Evolutionary conservation across 306 rosid genomes (phyloP).

Genomic region (Rosa lucieae): DNA sequence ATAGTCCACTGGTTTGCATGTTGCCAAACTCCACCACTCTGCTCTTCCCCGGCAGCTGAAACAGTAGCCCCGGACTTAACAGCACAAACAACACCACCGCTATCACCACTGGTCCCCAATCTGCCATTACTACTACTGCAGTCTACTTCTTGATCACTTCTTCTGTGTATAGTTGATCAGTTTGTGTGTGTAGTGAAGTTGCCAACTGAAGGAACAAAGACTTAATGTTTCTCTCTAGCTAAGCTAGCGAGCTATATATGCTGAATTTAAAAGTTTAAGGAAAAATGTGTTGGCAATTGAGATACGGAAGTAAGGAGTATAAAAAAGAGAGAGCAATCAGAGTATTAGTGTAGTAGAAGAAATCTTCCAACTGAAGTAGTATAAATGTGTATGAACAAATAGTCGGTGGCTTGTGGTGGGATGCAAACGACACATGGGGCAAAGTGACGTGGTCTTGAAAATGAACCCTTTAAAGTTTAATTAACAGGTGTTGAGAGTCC

Average conservation of each 20-base stretch:
- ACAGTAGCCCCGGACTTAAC: conserved; percentile 58
- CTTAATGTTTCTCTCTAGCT: background rate
- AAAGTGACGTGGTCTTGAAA: conserved; percentile 1
- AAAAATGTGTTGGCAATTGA: background rate
- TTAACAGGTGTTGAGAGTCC: background rate
- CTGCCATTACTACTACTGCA: conserved; percentile 45
- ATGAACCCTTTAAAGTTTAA: background rate
- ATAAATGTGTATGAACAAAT: background rate
- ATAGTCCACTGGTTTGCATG: conserved; percentile 53
- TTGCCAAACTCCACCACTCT: conserved; percentile 55
- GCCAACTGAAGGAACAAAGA: background rate
- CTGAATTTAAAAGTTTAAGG: background rate
- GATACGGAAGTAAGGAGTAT: conserved; percentile 31
- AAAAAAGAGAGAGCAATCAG: background rate
- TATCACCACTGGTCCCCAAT: conserved; percentile 77
- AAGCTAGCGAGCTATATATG: background rate
- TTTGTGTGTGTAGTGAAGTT: background rate
- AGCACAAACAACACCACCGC: conserved; percentile 71
- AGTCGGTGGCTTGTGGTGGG: background rate
- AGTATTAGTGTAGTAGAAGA: conserved; percentile 22
- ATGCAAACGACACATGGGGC: background rate
- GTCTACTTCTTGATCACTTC: no score
- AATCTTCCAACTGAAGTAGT: conserved; percentile 6
- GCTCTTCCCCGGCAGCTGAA: conserved; percentile 57
- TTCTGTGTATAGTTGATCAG: background rate